These are phyloP conservation scores for Arthrobotrys sphaeroides DNA, from an alignment of 2,329 filamentous ascomycete species.

Conservation along the genomic window DNA sequence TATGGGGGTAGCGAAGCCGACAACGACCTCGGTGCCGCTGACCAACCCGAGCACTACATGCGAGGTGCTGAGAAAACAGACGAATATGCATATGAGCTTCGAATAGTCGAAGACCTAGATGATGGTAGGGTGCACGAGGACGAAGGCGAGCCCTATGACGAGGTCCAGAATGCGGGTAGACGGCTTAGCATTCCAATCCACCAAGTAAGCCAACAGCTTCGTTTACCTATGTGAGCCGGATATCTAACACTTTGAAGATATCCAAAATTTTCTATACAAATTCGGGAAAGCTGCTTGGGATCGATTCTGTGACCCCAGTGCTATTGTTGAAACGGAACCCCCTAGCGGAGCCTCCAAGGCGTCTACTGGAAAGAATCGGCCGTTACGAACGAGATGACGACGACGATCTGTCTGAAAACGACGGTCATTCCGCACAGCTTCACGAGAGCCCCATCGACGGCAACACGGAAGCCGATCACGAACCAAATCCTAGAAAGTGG, in stretches of 20 bases:
- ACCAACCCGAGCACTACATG: slow-evolving; percentile 64
- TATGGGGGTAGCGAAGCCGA: slow-evolving; percentile 68
- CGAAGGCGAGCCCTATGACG: slow-evolving; percentile 72
- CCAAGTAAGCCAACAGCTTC: slow-evolving; percentile 61
- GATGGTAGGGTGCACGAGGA: slow-evolving; percentile 75
- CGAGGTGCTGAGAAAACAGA: slow-evolving; percentile 66
- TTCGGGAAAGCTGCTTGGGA: slow-evolving; percentile 87
- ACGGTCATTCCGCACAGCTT: slow-evolving; percentile 56
- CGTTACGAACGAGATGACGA: slow-evolving; percentile 57
- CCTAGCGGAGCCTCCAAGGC: slow-evolving; percentile 70
- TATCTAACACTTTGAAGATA: slow-evolving; percentile 62
- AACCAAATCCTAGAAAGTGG: slow-evolving; percentile 64
- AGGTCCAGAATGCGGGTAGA: slow-evolving; percentile 71
- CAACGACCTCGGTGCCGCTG: slow-evolving; percentile 58
- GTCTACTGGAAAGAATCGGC: slow-evolving; percentile 66
- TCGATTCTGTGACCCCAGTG: slow-evolving; percentile 77
- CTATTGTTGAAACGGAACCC: slow-evolving; percentile 77
- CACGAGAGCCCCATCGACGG: slow-evolving; percentile 61
- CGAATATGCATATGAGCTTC: slow-evolving; percentile 81
- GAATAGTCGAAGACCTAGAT: slow-evolving; percentile 83
- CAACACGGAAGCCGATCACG: slow-evolving; percentile 57
- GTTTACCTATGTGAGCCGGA: not conserved
- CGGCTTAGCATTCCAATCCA: slow-evolving; percentile 75
- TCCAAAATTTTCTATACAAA: slow-evolving; percentile 95
- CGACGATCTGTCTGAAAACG: slow-evolving; percentile 58